Conservation (phyloP, 768 basidiomycete species). For the Russula foetens region DNA sequence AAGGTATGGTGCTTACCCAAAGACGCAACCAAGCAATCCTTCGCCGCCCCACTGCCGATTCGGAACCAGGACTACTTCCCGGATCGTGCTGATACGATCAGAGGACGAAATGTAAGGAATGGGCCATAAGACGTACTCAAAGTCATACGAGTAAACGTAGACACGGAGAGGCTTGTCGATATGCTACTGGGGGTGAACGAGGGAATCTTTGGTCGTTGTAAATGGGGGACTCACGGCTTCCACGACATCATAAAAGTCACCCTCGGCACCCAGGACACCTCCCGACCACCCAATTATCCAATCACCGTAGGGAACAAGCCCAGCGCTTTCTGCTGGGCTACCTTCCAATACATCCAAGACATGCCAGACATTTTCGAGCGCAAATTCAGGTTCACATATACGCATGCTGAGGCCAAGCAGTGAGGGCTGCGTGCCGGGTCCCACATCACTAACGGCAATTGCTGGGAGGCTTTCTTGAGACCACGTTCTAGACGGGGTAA, state of each 20-base stretch:
- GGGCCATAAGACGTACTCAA: conserved; percentile 57
- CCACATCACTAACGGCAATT: conserved; percentile 32
- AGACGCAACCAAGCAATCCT: conserved; percentile 90
- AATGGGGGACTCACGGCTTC: conserved; percentile 59
- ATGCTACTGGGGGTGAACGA: conserved; percentile 44
- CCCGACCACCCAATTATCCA: conserved; percentile 90
- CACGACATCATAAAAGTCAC: conserved; percentile 94
- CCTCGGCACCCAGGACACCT: conserved; percentile 82
- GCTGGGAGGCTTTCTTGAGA: conserved; percentile 38
- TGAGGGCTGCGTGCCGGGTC: conserved; percentile 59
- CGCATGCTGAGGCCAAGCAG: conserved; percentile 92
- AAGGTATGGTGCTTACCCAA: conserved; percentile 54
- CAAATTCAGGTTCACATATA: conserved; percentile 82
- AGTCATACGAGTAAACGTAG: conserved; percentile 95
- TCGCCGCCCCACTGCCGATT: conserved; percentile 98
- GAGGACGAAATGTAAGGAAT: background rate
- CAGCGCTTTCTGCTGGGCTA: conserved; percentile 92
- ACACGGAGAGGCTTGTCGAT: conserved; percentile 89
- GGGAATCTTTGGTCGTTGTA: background rate
- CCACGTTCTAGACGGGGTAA: conserved; percentile 84
- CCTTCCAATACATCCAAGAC: conserved; percentile 95
- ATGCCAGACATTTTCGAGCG: conserved; percentile 95
- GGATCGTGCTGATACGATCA: conserved; percentile 53
- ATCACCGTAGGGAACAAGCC: conserved; percentile 85
- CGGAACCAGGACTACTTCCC: conserved; percentile 91